Evolutionary conservation across 768 basidiomycete species (phyloP).

Genomic region (Kwoniella sp.): DNA sequence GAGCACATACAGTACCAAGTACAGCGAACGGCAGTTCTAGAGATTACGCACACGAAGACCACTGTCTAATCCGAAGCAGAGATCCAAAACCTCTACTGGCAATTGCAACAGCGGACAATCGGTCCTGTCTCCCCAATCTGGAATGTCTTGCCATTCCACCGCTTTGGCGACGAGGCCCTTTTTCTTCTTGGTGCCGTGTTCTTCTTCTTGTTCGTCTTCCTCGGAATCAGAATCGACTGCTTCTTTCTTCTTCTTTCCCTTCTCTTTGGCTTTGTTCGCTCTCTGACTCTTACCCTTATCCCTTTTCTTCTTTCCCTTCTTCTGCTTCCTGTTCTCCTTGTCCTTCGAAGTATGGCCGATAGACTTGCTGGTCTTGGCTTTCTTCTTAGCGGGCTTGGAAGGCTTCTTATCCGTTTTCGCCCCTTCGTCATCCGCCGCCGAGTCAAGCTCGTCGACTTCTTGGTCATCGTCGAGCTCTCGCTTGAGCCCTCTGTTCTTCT

Average conservation of each 20-base stretch:
- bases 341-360: not conserved
- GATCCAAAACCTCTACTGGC: constrained; percentile 26
- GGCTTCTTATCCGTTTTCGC: not conserved
- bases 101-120: constrained; percentile 29
- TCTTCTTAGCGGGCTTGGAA: constrained; percentile 6
- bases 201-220: not conserved
- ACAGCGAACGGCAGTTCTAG: not conserved
- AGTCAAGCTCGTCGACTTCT: not conserved
- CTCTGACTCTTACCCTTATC: too few relatives aligned
- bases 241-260: not conserved
- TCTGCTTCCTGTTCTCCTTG: constrained; percentile 4
- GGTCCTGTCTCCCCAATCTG: constrained; percentile 25
- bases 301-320: not conserved
- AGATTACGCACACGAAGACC: constrained; percentile 15
- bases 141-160: constrained; percentile 28
- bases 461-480: not conserved
- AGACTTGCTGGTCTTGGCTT: constrained; percentile 3
- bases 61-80: constrained; percentile 16
- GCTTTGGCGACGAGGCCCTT: constrained; percentile 11
- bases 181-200: constrained; percentile 5
- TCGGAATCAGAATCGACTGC: not conserved
- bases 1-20: too few relatives aligned
- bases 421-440: not conserved
- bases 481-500: not conserved
- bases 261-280: too few relatives aligned